Base-by-base conservation (phyloP, 106 monocot genomes). In the Dendrobium chrysotoxum region DNA sequence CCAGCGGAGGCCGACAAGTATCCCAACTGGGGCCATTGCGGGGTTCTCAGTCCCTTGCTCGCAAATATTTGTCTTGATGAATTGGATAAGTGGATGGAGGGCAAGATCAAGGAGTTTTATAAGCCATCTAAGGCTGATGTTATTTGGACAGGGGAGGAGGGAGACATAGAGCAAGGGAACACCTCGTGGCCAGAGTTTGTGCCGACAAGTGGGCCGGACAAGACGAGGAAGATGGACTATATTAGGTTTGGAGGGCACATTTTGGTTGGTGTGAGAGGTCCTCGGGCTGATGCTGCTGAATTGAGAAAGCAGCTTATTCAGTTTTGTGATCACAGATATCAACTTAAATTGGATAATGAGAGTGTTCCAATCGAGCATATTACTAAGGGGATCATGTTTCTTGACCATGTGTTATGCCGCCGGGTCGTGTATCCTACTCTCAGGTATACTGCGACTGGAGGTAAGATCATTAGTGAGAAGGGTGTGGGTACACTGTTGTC, bases 111-210 rank as follows among this genome's bases (percentile, higher is more conserved):
- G 72, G 99, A 95, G 64, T 95, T 99, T 47, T 95, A 95, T 76
- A 64, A 79, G 53, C 99, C 95, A 0, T 99, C 99, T 0, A 99
- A 93, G 73, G 82, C 93, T 0, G 99, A 99, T 76, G 93, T 90
- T 4, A 88, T 92, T 47, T 89, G 87, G 83, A 89, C 83, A 21
- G 85, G 79, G 0, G 91, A 85, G 1, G 87, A 84, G 3, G 88
- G 84, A 30, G 86, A 92, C 53, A 30, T 17, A 3, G 92, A 92
- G 83, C 92, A 93, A 76, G 99, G 88, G 23, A 99, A 95, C 73
- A 95, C 95, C 1, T 99, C 99, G 9, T 99, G 99, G 99, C 99
- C 99, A 6, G 99, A 99, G 85, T 99, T 99, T 77, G 93, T 99
- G n/a, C 99, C 99, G 2, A 95, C 99, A 0, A 99, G 91, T 28